These are phyloP conservation scores for Trichoderma hamatum DNA, from an alignment of 2,329 filamentous ascomycete species.

Conservation along the genomic window DNA sequence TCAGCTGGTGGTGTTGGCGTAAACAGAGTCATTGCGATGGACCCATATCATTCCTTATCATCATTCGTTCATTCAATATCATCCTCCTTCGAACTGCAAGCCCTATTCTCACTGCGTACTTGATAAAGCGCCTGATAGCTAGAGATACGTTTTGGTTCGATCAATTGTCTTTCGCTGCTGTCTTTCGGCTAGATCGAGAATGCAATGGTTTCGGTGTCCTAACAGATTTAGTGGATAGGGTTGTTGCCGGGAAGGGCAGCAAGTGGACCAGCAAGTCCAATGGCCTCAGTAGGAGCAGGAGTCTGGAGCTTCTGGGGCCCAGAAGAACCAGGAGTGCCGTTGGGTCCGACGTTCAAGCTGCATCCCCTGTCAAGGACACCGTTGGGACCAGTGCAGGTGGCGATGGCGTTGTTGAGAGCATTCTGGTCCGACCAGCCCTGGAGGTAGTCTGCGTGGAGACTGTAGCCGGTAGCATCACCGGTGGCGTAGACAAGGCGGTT, in stretches of 20 bases:
- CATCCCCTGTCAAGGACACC: conserved; percentile 34
- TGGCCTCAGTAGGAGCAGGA: conserved; percentile 33
- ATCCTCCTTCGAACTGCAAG: not conserved
- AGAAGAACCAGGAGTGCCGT: conserved; percentile 32
- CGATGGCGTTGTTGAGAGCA: conserved; percentile 34
- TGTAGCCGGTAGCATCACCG: conserved; percentile 37
- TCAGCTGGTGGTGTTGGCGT: not conserved
- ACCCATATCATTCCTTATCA: not conserved
- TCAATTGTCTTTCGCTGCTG: not conserved
- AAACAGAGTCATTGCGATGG: not conserved
- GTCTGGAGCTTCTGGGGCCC: conserved; percentile 30
- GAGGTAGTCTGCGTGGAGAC: conserved; percentile 38
- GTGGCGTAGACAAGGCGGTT: conserved; percentile 36
- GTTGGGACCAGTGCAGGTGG: conserved; percentile 34
- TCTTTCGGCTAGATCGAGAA: not conserved
- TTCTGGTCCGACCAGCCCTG: conserved; percentile 38
- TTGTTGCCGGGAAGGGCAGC: conserved; percentile 36
- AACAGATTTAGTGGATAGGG: conserved; percentile 30
- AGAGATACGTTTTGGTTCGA: not conserved
- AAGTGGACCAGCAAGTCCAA: conserved; percentile 34
- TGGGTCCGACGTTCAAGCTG: conserved; percentile 34
- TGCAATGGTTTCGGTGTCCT: not conserved
- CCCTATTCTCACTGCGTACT: not conserved
- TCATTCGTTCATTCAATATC: not conserved
- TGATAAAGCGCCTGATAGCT: not conserved